Conservation (phyloP, 129 eudicot genomes). For the Kitagawia praeruptora region DNA sequence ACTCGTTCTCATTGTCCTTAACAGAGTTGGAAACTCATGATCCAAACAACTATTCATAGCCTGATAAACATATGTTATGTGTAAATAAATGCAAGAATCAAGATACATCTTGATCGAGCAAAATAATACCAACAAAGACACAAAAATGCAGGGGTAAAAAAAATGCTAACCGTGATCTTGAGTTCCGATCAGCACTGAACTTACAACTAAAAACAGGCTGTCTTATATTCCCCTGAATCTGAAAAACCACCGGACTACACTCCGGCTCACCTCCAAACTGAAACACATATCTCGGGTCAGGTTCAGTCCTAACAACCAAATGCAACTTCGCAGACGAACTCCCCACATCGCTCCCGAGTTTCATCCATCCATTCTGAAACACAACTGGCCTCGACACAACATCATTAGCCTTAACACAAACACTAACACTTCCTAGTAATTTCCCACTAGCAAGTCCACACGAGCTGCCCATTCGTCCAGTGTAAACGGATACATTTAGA, state of each 20-base stretch:
- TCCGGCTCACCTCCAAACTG: constrained; percentile 97
- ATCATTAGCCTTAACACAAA: constrained; percentile 35
- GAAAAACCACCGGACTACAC: constrained; percentile 86
- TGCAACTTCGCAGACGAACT: constrained; percentile 47
- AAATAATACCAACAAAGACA: neutral
- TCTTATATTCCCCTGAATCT: constrained; percentile 81
- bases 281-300: constrained; percentile 86
- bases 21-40: no score
- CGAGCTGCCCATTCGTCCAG: constrained; percentile 60
- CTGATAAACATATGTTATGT: no score
- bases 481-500: constrained; percentile 51
- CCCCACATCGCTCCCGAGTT: constrained; percentile 34
- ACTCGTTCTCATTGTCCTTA: no score
- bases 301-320: constrained; percentile 65
- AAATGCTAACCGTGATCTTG: constrained; percentile 69
- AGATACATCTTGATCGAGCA: neutral
- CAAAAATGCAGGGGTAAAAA: neutral
- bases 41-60: no score
- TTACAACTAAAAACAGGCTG: constrained; percentile 98
- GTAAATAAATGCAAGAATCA: no score
- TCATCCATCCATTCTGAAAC: constrained; percentile 85
- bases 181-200: constrained; percentile 76
- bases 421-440: constrained; percentile 42
- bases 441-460: constrained; percentile 63
- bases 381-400: constrained; percentile 31